A percentile compares a stretch with the other conserved stretches of the same genome.
Evolutionary conservation across 2,329 filamentous ascomycete genomes (phyloP).

Genomic region (Ascochyta viciae-villosae): DNA sequence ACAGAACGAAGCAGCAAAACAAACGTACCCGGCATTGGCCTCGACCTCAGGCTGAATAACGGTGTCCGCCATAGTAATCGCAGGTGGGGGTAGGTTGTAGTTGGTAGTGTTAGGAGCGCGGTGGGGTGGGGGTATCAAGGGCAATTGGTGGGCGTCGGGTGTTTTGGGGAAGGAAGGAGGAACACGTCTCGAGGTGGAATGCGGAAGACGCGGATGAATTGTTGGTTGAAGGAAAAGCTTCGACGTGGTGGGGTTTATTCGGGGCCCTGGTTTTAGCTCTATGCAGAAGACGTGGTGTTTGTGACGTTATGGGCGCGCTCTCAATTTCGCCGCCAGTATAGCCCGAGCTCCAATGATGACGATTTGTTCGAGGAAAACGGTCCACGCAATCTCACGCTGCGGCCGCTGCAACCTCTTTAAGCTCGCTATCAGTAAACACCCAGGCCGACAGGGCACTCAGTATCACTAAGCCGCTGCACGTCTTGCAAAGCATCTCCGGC

Average conservation of each 20-base stretch:
- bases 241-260: conserved; percentile 45
- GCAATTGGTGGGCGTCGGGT: conserved; percentile 32
- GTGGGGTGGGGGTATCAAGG: conserved; percentile 25
- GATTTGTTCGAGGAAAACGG: conserved; percentile 27
- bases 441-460: conserved; percentile 27
- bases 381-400: conserved; percentile 24
- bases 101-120: conserved; percentile 28
- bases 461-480: conserved; percentile 45
- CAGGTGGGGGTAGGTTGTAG: conserved; percentile 25
- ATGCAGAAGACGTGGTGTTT: conserved; percentile 34
- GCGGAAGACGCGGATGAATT: conserved; percentile 39
- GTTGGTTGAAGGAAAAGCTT: conserved; percentile 42
- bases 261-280: conserved; percentile 36
- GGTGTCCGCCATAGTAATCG: conserved; percentile 54
- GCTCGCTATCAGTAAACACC: conserved; percentile 26
- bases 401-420: conserved; percentile 27
- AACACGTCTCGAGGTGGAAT: conserved; percentile 20
- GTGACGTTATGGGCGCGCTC: conserved; percentile 28
- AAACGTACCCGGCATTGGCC: conserved; percentile 57
- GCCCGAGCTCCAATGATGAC: conserved; percentile 22
- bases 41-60: conserved; percentile 55
- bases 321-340: conserved; percentile 25
- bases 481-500: conserved; percentile 45
- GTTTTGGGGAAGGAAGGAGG: conserved; percentile 9
- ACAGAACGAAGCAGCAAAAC: not conserved